Base-by-base conservation (phyloP, 1,284 basidiomycete species). In the Tilletia setariae region DNA sequence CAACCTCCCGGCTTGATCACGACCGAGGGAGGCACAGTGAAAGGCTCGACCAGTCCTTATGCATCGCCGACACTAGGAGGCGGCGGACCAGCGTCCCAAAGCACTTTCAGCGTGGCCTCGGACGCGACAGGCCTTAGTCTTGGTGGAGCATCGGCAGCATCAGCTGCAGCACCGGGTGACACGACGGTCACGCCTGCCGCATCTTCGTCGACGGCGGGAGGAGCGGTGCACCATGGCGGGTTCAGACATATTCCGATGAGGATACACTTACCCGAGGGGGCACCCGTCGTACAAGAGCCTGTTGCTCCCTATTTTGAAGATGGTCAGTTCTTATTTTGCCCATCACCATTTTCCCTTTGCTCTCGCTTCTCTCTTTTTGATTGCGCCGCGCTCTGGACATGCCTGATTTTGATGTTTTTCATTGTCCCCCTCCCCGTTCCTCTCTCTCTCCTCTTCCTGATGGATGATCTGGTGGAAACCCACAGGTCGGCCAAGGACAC, bases 281-380 rank as follows among this genome's bases (percentile, higher is more conserved):
- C 91, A 0, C 93, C 93, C 1, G 90, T 94, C 8, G 84, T 97
- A 28, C 94, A 96, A 83, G 93, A 94, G 79, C 86, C 94, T 23
- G 90, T 91, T 0, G 88, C 91, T 0, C 93, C 94, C 8, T 74
- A 90, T 89, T 72, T 88, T 89, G 74, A 89, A 88, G 89, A 75
- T 59, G 87, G 76, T 63, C 16, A 63, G 61, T 64, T 42, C 25
- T 9, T 40, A 25, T 67, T 68, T 63, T 35, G 1, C 35, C 35
- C 35, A 40, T 11, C 35, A n/a, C 35, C 35, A 40, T 40, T 40
- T 40, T 40, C 35, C 35, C 6, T 11, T 11, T 40, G 4, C 11
- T 40, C 35, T 40, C 21, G 35, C 35, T 4, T 11, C 6, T 11
- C 4, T 40, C 35, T 6, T 40, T 11, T 11, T 40, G 35, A 6